Percentiles rank a stretch among this genome's conserved stretches.
These are phyloP conservation scores for Rhododendron griersonianum DNA, from an alignment of 148 eudicot genomes.

Conservation along the genomic window DNA sequence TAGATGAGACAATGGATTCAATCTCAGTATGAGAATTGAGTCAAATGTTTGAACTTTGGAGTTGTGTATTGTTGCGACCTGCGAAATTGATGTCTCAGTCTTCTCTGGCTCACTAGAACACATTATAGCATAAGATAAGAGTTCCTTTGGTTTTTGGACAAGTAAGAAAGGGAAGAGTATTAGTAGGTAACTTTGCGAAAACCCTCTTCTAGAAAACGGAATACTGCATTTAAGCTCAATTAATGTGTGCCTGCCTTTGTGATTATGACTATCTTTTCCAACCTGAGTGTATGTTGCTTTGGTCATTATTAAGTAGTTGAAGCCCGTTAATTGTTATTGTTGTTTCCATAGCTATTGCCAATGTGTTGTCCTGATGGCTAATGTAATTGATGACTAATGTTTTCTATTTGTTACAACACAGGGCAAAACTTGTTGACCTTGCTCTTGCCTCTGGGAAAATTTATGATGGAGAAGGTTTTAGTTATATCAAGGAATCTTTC, in stretches of 20 bases:
- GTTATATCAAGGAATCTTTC: slow-evolving; percentile 66
- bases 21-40: background rate
- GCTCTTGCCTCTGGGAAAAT: slow-evolving; percentile 91
- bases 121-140: background rate
- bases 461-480: slow-evolving; percentile 83
- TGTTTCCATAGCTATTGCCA: background rate
- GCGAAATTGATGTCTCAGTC: background rate
- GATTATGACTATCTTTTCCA: background rate
- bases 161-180: background rate
- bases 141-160: background rate
- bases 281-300: background rate
- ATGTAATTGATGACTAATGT: background rate
- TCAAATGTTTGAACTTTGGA: background rate
- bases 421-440: slow-evolving; percentile 90
- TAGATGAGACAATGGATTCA: background rate
- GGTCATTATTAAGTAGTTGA: background rate
- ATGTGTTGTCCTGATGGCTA: background rate
- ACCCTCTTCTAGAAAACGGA: background rate
- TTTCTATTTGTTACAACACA: slow-evolving; percentile 14
- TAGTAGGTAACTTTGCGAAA: background rate
- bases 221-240: background rate
- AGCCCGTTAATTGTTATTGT: background rate
- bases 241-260: background rate
- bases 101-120: background rate
- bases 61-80: background rate